Evolutionary conservation across 2,329 filamentous ascomycete genomes (phyloP).

Genomic region (Podosphaera fusca): DNA sequence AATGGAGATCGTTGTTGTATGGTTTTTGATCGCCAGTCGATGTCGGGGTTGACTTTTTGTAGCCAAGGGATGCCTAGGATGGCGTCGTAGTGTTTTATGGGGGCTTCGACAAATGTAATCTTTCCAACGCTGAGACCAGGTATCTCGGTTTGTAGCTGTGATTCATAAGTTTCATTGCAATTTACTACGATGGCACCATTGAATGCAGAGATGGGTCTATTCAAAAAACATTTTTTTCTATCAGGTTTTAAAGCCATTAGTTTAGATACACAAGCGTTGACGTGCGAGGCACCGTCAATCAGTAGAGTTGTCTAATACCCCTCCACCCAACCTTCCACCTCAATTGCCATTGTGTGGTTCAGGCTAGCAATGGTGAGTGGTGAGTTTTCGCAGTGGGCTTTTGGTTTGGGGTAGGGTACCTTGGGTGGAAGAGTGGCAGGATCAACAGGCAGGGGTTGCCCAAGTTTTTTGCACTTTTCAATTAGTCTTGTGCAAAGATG

Average conservation of each 20-base stretch:
- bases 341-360: neutral
- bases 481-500: neutral
- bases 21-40: too few species aligned
- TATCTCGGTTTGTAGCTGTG: neutral
- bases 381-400: neutral
- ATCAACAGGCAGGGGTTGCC: neutral
- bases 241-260: neutral
- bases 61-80: too few species aligned
- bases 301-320: neutral
- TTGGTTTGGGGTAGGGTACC: neutral
- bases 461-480: conserved; percentile 1
- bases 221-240: neutral
- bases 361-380: neutral
- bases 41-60: too few species aligned
- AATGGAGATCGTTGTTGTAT: too few species aligned
- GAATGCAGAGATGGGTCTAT: neutral
- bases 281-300: neutral
- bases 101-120: too few species aligned
- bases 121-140: too few species aligned
- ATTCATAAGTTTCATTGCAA: conserved; percentile 1
- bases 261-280: conserved; percentile 1
- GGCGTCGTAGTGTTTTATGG: too few species aligned
- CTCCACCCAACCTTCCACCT: neutral
- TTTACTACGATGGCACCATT: neutral
- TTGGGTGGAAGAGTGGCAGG: neutral